Evolutionary conservation across 495 filamentous ascomycete genomes (phyloP).

Genomic region (Tuber melanosporum): DNA sequence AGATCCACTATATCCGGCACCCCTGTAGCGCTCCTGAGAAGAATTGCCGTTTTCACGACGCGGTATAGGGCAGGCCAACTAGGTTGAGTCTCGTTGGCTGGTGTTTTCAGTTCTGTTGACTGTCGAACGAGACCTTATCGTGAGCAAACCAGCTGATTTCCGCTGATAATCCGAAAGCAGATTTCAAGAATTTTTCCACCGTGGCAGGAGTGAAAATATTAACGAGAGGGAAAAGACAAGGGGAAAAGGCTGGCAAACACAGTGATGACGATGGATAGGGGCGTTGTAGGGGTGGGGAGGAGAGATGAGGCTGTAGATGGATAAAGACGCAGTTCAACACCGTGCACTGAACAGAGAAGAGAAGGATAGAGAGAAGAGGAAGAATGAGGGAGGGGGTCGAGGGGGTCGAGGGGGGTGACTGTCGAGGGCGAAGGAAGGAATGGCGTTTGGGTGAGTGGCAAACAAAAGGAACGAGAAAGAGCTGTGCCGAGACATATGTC

Average conservation of each 20-base stretch:
- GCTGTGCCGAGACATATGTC: no score
- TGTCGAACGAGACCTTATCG: no score
- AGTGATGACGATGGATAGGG: not conserved
- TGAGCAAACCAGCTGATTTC: no score
- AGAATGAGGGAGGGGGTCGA: not conserved
- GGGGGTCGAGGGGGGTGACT: no score
- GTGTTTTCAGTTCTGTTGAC: no score
- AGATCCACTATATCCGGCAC: not conserved
- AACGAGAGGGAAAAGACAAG: not conserved
- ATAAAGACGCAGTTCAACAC: not conserved
- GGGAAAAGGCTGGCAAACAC: not conserved
- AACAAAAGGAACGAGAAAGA: conserved; percentile 40
- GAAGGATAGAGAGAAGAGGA: not conserved
- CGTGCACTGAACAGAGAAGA: not conserved
- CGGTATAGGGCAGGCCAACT: no score
- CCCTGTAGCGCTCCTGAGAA: not conserved
- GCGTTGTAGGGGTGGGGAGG: not conserved
- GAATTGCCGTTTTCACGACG: not conserved
- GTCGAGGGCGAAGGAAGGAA: not conserved
- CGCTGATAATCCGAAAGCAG: not conserved
- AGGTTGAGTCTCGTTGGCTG: no score
- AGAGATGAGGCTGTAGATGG: not conserved
- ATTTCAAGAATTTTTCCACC: not conserved
- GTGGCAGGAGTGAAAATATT: not conserved
- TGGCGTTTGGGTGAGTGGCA: not conserved